Percentiles rank a stretch among this genome's conserved stretches.
These are phyloP conservation scores for Geotrichum carabidarum DNA, from an alignment of 1,139 yeast genomes.

Conservation along the genomic window DNA sequence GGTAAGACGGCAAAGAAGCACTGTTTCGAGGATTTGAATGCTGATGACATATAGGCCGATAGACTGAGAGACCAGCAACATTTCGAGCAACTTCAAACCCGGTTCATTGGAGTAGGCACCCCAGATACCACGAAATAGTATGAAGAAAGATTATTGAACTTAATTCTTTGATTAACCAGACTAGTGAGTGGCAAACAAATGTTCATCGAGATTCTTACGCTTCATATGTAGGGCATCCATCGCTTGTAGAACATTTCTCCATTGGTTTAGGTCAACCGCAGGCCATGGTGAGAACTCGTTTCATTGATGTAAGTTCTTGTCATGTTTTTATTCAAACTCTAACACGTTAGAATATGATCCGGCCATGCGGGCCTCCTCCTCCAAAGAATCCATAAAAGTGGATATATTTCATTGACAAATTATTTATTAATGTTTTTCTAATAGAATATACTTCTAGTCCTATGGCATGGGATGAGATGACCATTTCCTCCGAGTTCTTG, in stretches of 20 bases:
- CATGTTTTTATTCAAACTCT: background rate
- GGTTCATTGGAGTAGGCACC: conserved; percentile 68
- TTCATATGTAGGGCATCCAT: conserved; percentile 64
- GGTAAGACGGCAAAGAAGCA: background rate
- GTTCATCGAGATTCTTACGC: conserved; percentile 72
- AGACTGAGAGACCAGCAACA: conserved; percentile 61
- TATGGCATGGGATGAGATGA: conserved; percentile 35
- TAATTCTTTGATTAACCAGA: conserved; percentile 17
- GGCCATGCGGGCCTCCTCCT: conserved; percentile 39
- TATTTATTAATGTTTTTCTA: conserved; percentile 20
- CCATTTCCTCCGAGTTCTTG: conserved; percentile 23
- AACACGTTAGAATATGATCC: conserved; percentile 46
- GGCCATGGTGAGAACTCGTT: conserved; percentile 44
- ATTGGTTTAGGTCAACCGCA: conserved; percentile 55
- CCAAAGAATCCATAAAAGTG: background rate
- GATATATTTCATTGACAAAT: background rate
- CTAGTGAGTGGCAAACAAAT: conserved; percentile 52
- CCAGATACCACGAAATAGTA: conserved; percentile 55
- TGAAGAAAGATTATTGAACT: conserved; percentile 26
- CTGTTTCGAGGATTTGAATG: background rate
- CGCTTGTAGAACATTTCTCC: conserved; percentile 60
- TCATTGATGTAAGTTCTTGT: conserved; percentile 44
- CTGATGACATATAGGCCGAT: conserved; percentile 47
- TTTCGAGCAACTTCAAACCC: conserved; percentile 54
- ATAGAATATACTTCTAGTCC: conserved; percentile 40